phyloP scores from a whole-genome alignment of 139 green algal genomes.

The Picochlorum sp. region DNA sequence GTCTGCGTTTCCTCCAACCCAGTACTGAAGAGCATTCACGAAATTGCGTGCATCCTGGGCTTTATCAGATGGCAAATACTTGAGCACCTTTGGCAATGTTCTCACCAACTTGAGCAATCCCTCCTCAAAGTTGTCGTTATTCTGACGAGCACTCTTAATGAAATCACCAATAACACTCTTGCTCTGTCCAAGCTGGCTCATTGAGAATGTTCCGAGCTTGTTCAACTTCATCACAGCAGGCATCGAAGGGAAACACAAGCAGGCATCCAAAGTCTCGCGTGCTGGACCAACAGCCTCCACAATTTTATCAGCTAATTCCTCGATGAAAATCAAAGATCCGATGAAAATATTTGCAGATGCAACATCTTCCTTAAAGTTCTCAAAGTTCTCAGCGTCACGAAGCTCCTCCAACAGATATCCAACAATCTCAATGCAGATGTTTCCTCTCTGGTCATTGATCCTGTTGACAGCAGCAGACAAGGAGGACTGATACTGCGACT shows the following conservation, averaged over 20 bases:
- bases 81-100: slow-evolving; percentile 72
- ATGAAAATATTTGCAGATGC: slow-evolving; percentile 95
- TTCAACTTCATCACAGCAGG: slow-evolving; percentile 96
- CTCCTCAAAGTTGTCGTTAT: slow-evolving; percentile 98
- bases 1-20: slow-evolving; percentile 91
- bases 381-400: slow-evolving; percentile 78
- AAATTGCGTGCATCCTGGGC: slow-evolving; percentile 74
- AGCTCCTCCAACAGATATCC: slow-evolving; percentile 99
- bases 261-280: slow-evolving; percentile 83
- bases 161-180: slow-evolving; percentile 94
- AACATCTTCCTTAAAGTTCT: slow-evolving; percentile 83
- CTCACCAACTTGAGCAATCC: slow-evolving; percentile 93
- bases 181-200: slow-evolving; percentile 89
- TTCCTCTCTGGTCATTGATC: slow-evolving; percentile 79
- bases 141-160: slow-evolving; percentile 78
- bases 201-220: slow-evolving; percentile 98
- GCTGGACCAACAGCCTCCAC: slow-evolving; percentile 69
- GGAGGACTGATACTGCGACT: slow-evolving; percentile 96
- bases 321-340: slow-evolving; percentile 99
- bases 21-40: slow-evolving; percentile 97
- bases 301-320: slow-evolving; percentile 98
- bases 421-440: slow-evolving; percentile 89
- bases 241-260: slow-evolving; percentile 99
- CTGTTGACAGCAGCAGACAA: slow-evolving; percentile 71
- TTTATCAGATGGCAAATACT: slow-evolving; percentile 91